Base-by-base conservation (phyloP, 768 basidiomycete genomes). In the Podaxis pistillaris region DNA sequence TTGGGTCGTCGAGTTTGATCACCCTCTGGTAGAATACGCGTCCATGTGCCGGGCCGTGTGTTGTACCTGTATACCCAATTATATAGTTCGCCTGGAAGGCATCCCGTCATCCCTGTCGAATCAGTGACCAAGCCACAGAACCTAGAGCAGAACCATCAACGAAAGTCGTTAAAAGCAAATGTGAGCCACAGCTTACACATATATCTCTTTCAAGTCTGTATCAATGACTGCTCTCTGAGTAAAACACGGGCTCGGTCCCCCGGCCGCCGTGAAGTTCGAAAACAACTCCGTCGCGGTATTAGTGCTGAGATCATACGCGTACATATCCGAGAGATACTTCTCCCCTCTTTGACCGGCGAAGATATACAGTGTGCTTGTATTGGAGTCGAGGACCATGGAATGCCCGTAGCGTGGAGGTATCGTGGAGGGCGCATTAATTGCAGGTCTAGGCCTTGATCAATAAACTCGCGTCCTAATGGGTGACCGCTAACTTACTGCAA, bases 351-450 rank as follows among this genome's bases (percentile, higher is more conserved):
- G 87, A 1, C 92, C 91, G 11, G 86, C 90, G 65, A 93, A 89
- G 47, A 93, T 86, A 71, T 84, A 89, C 15, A 93, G 77, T 0
- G 79, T 83, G 38, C 81, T 82, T 0, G 81, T 73, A 11, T 71
- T 73, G 4, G 86, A 77, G 58, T 93, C 91, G 19, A 92, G 78
- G 3, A 92, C 82, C 91, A 94, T 93, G 3, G 90, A 91, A 73
- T 93, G 91, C 0, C 90, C 90, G 63, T 79, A 89, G 19, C 90
- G 87, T 9, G 85, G 76, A 1, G 87, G 80, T 22, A 90, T 84
- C 22, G 75, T 64, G 1, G 75, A 72, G 55, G 81, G 79, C 0
- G 76, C 72, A 3, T 72, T 56, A 56, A 68, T 66, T 3, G 74
- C 56, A 0, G 68, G 72, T 65, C 26, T 63, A 56, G 49, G 73